Evolutionary conservation across 495 filamentous ascomycete genomes (phyloP).

Genomic region (Neurospora tetrasperma): DNA sequence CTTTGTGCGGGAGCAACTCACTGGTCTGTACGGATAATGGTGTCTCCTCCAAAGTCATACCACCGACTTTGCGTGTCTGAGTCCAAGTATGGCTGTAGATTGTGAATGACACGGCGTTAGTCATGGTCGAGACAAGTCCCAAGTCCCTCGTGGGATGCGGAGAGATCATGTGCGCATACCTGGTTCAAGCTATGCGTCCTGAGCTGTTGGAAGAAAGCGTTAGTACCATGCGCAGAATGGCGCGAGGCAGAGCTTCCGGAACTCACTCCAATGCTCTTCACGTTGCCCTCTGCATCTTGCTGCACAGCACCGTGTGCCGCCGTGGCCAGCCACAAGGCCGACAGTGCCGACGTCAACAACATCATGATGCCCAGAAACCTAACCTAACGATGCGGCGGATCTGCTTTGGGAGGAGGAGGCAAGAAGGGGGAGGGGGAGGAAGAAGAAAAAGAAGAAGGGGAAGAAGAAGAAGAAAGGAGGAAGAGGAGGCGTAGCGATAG

Average conservation of each 20-base stretch:
- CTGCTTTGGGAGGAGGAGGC: neutral
- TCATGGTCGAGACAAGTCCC: neutral
- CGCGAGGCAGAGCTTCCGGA: neutral
- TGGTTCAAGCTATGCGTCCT: conserved; percentile 62
- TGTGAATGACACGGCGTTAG: neutral
- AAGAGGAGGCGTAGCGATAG: neutral
- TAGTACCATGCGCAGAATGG: neutral
- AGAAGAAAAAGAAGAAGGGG: neutral
- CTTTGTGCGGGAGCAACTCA: conserved; percentile 30
- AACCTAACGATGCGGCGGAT: neutral
- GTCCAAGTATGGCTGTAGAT: conserved; percentile 78
- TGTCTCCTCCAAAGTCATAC: conserved; percentile 98
- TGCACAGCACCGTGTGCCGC: conserved; percentile 33
- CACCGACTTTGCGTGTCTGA: conserved; percentile 98
- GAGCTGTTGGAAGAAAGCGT: conserved; percentile 39
- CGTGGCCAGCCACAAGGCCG: conserved; percentile 46
- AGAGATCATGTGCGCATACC: conserved; percentile 28
- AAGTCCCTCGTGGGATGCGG: neutral
- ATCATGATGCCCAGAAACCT: conserved; percentile 20
- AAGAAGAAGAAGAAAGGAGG: neutral
- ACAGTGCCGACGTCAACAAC: conserved; percentile 39
- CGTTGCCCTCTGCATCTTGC: conserved; percentile 34
- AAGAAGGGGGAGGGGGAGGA: neutral
- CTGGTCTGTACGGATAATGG: conserved; percentile 86
- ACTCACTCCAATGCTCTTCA: conserved; percentile 48